Evolutionary conservation across 2,329 filamentous ascomycete species (phyloP).

Genomic region (Sclerotinia spermophila): DNA sequence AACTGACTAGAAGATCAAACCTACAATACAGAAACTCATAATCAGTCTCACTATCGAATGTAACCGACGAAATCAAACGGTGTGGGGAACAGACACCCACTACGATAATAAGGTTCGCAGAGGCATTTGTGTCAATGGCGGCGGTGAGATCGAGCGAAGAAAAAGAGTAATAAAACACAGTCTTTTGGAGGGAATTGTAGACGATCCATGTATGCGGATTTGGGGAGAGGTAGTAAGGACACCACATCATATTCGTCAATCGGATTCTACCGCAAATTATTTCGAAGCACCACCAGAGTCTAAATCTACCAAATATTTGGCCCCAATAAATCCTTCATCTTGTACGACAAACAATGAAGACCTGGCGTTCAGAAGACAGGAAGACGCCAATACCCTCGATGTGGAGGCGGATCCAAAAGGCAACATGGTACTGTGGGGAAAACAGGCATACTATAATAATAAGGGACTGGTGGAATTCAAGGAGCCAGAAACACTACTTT

Average conservation of each 20-base stretch:
- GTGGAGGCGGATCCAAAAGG: background rate
- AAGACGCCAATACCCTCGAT: background rate
- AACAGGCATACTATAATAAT: too few relatives aligned
- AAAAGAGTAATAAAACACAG: rapidly evolving
- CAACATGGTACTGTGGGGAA: background rate
- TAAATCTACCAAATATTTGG: rapidly evolving
- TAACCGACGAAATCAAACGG: rapidly evolving
- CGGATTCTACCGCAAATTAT: background rate
- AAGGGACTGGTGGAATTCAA: too few relatives aligned
- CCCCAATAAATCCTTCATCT: rapidly evolving
- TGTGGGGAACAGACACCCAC: rapidly evolving
- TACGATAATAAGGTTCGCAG: background rate
- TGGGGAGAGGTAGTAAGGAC: background rate
- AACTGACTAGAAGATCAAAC: background rate
- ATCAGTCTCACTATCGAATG: background rate
- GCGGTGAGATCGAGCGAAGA: background rate
- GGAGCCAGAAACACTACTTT: too few relatives aligned
- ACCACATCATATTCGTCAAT: background rate
- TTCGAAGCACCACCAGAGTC: background rate
- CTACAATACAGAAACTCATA: background rate
- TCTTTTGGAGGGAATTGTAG: background rate
- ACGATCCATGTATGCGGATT: background rate
- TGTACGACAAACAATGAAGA: background rate
- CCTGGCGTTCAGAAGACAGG: background rate
- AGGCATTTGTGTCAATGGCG: background rate